Evolutionary conservation across 2,329 filamentous ascomycete genomes (phyloP), one percentile per base, ranked within the genome.

Genomic region (Onygena corvina): DNA sequence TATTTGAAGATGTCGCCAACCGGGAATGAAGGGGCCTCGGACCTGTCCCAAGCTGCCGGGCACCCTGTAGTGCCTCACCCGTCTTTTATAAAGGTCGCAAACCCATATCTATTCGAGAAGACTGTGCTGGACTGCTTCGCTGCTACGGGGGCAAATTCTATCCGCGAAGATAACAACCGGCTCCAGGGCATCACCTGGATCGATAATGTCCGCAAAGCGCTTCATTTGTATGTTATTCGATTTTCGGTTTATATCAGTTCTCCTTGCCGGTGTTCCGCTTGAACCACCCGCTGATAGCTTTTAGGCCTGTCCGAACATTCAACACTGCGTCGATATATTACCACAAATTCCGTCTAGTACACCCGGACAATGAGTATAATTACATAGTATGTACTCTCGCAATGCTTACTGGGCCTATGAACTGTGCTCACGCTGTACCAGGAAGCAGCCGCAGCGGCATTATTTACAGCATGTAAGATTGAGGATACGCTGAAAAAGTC

Each of bases 401-500:
- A 8, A 42, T 42, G 21, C 18, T 14, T 21, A 34, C 8, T 8
- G n/a, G 7, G 14, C 31, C 2, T 14, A 2, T 47, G 47, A 29
- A 33, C n/a, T 18, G 31, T 48, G 14, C 30, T 55, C n/a, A 50
- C 47, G 4, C 31, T 14, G 27, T 29, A 48, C 12, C 68, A 86
- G 65, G 90, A 96, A 63, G 89, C 87, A 1, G 87, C 90, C 0
- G 79, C 92, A 4, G 87, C 92, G 1, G 84, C 87, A 20, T 72
- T 98, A 6, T 90, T 96, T 61, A 85, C 89, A 2, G 89, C 89
- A 2, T 96, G 90, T 73, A 98, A 98, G 70, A 88, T 93, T 40
- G 92, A 98, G 67, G 92, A 98, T 65, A 98, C 92, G 0, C 77
- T 95, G 57, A 98, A 98, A 70, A 96, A 96, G 71, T 94, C 87